Base-by-base conservation (phyloP, 148 eudicot species). In the Rhododendron griersonianum region DNA sequence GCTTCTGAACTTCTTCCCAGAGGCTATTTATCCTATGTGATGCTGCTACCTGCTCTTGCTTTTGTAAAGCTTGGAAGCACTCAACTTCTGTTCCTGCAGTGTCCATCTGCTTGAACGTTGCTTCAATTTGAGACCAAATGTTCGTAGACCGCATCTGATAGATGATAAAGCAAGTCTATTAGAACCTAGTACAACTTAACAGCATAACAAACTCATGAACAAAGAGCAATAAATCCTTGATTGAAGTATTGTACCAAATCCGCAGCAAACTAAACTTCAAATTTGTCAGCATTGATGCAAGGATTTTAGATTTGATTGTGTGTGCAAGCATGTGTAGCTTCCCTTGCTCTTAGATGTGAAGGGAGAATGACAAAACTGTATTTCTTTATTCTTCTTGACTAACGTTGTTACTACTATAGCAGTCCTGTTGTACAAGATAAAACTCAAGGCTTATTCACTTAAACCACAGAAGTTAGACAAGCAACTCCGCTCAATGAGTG, bases 1-100 rank as follows among this genome's bases (percentile, higher is more conserved):
- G 99, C 89, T 94, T 95, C 87, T 98, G 98, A 47, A 96, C 98
- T 90, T 94, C 99, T 87, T 95, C 98, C 98, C 98, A 93, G 86
- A 98, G 94, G 87, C 91, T 88, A 89, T 92, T 94, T 82, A 95
- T 91, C 90, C 99, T 92, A 45, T 90, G 91, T 37, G 95, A 89
- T 81, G 98, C 96, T 78, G 99, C 96, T 61, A 92, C 80, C 51
- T 92, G 92, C 91, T 98, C 99, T 91, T 98, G 99, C 90, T 91
- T 93, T 86, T 94, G 95, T 83, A 98, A 89, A 85, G 97, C 94
- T 86, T 90, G 88, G 90, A 98, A 98, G 96, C 99, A 94, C 86
- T 94, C 96, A 28, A 95, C 89, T 88, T 98, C 99, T 13, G 98
- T 95, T 39, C 95, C 96, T 44, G 98, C 95, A 44, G 98, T 94